Evolutionary conservation across 495 filamentous ascomycete species (phyloP), one percentile per base, ranked within the genome.

Genomic region (Podospora pseudopauciseta): DNA sequence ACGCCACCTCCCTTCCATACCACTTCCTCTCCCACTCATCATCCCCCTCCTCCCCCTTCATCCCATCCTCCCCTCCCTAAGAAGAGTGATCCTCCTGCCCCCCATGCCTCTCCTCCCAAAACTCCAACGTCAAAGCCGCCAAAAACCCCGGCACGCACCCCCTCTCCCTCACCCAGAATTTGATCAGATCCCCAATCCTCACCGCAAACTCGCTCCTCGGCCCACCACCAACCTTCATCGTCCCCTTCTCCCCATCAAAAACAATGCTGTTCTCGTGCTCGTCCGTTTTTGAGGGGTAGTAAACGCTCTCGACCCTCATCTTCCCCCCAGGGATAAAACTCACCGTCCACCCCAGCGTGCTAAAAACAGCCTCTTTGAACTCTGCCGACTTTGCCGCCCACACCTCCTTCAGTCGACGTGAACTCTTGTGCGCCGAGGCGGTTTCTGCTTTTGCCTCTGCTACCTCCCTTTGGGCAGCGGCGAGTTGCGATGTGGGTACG

Each of bases 141-240:
- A 98, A 76, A 75, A 98, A 93, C 65, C 93, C 93, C 62, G 95
- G 95, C 63, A 99, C 94, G 75, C 91, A 92, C 65, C 92, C 91
- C 80, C 90, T 86, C 74, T 92, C 91, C 73, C 94, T 89, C 1
- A 97, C 94, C 95, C 95, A 99, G 78, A 96, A 97, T 74, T 90
- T 86, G 72, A 97, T 92, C 61, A 92, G 84, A 64, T 90, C 89
- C 71, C 85, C 87, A 39, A 98, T 95, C 78, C 92, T 88, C 68
- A 86, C 80, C 27, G 93, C 94, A 79, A 99, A 99, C 30, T 84
- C 84, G 73, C 90, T 94, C 72, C 92, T 87, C 4, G 92, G 92
- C 0, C 95, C 95, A 5, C 95, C 95, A 18, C 89, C 90, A 67
- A 98, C 90, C 82, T 98, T 98, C 95, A 99, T 99, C 26, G 92